Percentiles rank a stretch among this genome's conserved stretches.
These are phyloP conservation scores for Tulasnella sp. DNA, from an alignment of 768 basidiomycete genomes.

Conservation along the genomic window DNA sequence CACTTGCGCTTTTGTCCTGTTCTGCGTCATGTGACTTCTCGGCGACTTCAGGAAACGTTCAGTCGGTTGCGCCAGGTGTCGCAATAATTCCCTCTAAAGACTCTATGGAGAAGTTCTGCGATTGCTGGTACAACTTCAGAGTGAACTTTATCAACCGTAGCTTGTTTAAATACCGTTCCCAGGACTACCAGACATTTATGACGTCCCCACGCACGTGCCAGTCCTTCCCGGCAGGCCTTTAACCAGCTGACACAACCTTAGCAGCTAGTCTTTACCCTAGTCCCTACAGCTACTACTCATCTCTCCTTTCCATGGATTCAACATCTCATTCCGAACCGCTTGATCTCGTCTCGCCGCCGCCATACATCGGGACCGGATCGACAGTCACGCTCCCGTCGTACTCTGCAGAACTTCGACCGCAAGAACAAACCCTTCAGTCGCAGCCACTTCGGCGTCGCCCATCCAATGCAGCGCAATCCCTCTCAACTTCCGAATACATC, in stretches of 20 bases:
- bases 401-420: neutral
- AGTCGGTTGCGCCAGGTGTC: neutral
- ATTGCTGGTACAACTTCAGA: neutral
- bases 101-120: neutral
- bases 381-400: slow-evolving; percentile 4
- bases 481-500: neutral
- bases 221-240: neutral
- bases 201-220: neutral
- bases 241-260: too few relatives aligned
- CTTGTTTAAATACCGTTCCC: neutral
- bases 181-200: neutral
- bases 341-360: slow-evolving; percentile 8
- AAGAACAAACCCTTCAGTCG: slow-evolving; percentile 16
- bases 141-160: neutral
- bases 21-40: neutral
- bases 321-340: neutral
- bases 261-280: neutral
- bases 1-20: too few relatives aligned
- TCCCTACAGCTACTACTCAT: slow-evolving; percentile 13
- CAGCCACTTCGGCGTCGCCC: neutral
- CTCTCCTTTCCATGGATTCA: neutral
- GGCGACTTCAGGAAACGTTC: neutral
- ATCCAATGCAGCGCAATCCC: neutral
- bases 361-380: neutral
- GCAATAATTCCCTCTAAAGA: neutral